A percentile compares a stretch with the other conserved stretches of the same genome.
These are phyloP conservation scores for Paspalum vaginatum DNA, from an alignment of 176 grass and related monocot species.

Conservation along the genomic window DNA sequence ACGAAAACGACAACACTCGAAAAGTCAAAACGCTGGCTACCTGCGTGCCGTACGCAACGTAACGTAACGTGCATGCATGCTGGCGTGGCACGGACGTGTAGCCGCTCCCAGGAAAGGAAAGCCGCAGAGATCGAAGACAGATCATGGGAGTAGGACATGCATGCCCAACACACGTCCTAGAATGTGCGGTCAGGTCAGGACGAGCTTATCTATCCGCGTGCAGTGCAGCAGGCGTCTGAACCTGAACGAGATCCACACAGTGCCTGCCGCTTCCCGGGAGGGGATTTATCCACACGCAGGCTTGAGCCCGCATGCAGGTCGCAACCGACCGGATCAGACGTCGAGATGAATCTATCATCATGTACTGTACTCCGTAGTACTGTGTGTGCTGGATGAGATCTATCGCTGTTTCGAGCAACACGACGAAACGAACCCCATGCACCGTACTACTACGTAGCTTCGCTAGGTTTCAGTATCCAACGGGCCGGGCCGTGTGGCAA, in stretches of 20 bases:
- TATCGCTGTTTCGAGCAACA: too few relatives aligned
- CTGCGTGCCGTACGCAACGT: neutral
- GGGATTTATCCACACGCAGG: too few relatives aligned
- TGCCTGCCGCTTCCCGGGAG: too few relatives aligned
- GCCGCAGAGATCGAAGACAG: neutral
- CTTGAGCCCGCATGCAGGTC: too few relatives aligned
- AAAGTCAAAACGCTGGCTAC: neutral
- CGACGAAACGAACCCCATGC: too few relatives aligned
- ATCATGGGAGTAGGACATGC: too few relatives aligned
- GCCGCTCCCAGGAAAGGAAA: neutral
- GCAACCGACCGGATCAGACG: too few relatives aligned
- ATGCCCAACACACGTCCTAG: neutral
- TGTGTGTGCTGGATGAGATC: too few relatives aligned
- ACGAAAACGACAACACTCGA: neutral
- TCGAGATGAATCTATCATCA: too few relatives aligned
- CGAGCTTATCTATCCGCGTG: neutral
- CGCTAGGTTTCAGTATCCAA: neutral
- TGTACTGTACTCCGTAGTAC: too few relatives aligned
- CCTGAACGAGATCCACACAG: too few relatives aligned
- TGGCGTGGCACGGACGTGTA: neutral
- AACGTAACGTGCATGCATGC: slow-evolving; percentile 8
- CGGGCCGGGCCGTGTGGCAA: neutral
- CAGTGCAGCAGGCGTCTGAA: too few relatives aligned
- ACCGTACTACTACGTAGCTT: neutral
- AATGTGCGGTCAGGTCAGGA: neutral